A percentile compares a stretch with the other conserved stretches of the same genome.
phyloP scores from a whole-genome alignment of 352 stramenopile species.

The Thalassiosira exigua region DNA sequence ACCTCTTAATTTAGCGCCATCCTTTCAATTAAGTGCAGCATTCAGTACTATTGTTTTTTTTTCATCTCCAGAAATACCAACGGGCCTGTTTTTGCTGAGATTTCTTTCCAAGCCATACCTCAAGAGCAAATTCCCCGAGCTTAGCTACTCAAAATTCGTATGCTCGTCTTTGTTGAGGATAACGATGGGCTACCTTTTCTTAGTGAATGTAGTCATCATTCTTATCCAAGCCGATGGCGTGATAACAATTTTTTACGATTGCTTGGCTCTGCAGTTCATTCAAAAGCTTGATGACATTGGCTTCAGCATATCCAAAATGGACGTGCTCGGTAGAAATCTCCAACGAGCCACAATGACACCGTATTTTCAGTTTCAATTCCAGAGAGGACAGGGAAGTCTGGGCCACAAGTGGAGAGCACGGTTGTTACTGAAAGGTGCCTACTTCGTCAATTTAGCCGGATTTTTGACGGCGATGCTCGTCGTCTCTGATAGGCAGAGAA shows the following conservation, averaged over 20 bases:
- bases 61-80: slow-evolving; percentile 19
- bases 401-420: neutral
- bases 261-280: too few species aligned
- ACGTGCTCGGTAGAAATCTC: slow-evolving; percentile 26
- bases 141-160: slow-evolving; percentile 35
- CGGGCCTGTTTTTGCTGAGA: slow-evolving; percentile 7
- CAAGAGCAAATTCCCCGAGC: slow-evolving; percentile 1
- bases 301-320: slow-evolving; percentile 17
- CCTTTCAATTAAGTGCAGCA: too few species aligned
- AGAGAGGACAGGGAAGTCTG: neutral
- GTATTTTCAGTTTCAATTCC: slow-evolving; percentile 22
- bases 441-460: slow-evolving; percentile 28
- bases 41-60: too few species aligned
- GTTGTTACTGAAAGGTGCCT: slow-evolving; percentile 26
- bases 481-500: slow-evolving; percentile 14
- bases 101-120: slow-evolving; percentile 1
- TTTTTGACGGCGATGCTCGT: slow-evolving; percentile 23
- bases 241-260: slow-evolving; percentile 5
- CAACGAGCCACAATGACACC: slow-evolving; percentile 1
- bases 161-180: slow-evolving; percentile 18
- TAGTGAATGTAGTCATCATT: slow-evolving; percentile 14
- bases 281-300: slow-evolving; percentile 17
- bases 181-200: slow-evolving; percentile 29
- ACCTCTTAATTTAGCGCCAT: too few species aligned
- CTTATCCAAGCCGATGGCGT: slow-evolving; percentile 14